phyloP scores from a whole-genome alignment of 768 basidiomycete genomes.

The Mycena epipterygia region DNA sequence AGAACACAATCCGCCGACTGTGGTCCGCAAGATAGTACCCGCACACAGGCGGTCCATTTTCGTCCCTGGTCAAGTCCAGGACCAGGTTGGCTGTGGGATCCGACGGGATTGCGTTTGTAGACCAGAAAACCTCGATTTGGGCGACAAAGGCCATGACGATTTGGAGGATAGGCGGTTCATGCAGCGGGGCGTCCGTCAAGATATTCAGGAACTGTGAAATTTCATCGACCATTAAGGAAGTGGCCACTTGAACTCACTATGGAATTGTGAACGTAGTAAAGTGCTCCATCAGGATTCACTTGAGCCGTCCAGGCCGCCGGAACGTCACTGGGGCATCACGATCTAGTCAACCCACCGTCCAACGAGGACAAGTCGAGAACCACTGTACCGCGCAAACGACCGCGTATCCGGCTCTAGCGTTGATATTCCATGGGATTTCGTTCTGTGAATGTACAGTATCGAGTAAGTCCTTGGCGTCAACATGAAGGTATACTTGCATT shows the following conservation, averaged over 20 bases:
- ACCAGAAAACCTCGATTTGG: not conserved
- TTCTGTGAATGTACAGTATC: not conserved
- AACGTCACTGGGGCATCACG: not conserved
- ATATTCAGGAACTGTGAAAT: not conserved
- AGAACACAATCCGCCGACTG: not conserved
- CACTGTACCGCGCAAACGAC: not conserved
- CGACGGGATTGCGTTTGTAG: not conserved
- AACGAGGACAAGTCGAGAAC: not conserved
- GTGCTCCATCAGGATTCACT: slow-evolving; percentile 20
- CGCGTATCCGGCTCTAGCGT: not conserved
- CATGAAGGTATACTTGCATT: not conserved
- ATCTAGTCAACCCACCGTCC: not conserved
- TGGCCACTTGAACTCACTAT: not conserved
- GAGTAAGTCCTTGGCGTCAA: not conserved
- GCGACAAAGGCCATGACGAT: not conserved
- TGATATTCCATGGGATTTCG: not conserved
- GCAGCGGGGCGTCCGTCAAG: slow-evolving; percentile 2
- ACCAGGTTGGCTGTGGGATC: not conserved
- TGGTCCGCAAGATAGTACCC: slow-evolving; percentile 17
- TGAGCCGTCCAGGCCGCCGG: slow-evolving; percentile 23
- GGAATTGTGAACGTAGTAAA: slow-evolving; percentile 17
- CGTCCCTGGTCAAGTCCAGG: not conserved
- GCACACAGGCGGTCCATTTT: not conserved
- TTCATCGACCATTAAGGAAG: no score
- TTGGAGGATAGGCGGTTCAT: not conserved